Percentiles rank a stretch among this genome's conserved stretches.
These are phyloP conservation scores for Calamus simplicifolius DNA, from an alignment of 176 grass and related monocot genomes.

Conservation along the genomic window DNA sequence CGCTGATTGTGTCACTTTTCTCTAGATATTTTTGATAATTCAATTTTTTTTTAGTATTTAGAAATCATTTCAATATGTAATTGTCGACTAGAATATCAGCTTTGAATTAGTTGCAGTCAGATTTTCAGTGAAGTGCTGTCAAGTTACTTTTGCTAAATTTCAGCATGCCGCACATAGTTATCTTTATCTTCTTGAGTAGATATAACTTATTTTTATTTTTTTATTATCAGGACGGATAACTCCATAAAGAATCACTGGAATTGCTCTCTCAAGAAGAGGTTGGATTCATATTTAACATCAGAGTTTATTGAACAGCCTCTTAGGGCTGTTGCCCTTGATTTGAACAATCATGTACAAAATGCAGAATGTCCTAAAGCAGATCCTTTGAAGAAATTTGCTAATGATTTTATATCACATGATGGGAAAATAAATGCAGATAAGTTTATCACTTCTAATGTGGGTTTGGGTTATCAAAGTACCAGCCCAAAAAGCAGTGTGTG, in stretches of 20 bases:
- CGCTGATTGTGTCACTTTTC: no score
- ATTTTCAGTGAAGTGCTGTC: no score
- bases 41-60: no score
- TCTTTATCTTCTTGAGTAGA: not conserved
- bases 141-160: no score
- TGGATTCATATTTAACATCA: not conserved
- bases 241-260: constrained; percentile 15
- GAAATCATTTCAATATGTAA: no score
- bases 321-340: not conserved
- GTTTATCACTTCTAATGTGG: not conserved
- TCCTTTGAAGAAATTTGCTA: not conserved
- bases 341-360: not conserved
- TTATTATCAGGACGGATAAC: constrained; percentile 4
- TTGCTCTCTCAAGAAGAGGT: constrained; percentile 7
- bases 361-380: not conserved
- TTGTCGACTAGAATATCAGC: no score
- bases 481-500: not conserved
- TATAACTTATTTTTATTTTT: not conserved
- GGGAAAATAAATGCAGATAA: not conserved
- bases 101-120: no score
- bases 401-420: not conserved
- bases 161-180: no score
- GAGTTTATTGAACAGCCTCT: not conserved
- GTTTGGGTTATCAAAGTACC: not conserved
- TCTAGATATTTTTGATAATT: no score